Base-by-base conservation (phyloP, 176 grass and related monocot genomes). In the Ensete ventricosum region DNA sequence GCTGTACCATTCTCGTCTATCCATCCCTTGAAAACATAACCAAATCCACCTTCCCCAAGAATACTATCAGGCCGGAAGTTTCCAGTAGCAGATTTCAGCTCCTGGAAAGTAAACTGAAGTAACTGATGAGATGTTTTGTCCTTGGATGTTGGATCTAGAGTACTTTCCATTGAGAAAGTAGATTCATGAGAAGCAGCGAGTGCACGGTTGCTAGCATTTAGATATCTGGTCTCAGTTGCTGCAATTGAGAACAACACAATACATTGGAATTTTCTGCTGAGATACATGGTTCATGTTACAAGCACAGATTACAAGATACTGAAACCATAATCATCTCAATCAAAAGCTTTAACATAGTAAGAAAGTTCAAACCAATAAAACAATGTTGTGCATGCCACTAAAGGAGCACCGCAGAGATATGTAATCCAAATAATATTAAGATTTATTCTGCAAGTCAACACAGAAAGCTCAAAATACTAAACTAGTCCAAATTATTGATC, bases 41-140 rank as follows among this genome's bases (percentile, higher is more conserved):
- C 95, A 67, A 98, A 98, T 74, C 95, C 95, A 83, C 95, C 90
- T 81, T 98, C 94, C 75, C 94, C 94, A 73, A 98, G 94, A 85
- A 98, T 98, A 85, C 90, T 98, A 22, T 98, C 94, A 67, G 94
- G 94, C 70, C 94, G 90, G 19, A 98, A 98, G 84, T 98, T 98
- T 53, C 89, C 73, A 21, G 94, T 98, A 53, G 94, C 94, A 81
- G 86, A 91, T 83, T 93, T 98, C 76, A 98, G 84, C 82, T 98
- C 94, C 75, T 98, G 94, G 69, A 98, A 93, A 83, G 88, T 89
- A 81, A 98, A 98, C 64, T 93, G 78, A 67, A 98, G 90, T 80
- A 89, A 85, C 67, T 88, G 89, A 82, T 14, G 82, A 70, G 65
- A 50, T 67, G 76, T 76, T 88, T 88, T 87, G 71, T 90, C 88